Conservation (phyloP, 2,329 filamentous ascomycete genomes). For the Xylaria sp. region DNA sequence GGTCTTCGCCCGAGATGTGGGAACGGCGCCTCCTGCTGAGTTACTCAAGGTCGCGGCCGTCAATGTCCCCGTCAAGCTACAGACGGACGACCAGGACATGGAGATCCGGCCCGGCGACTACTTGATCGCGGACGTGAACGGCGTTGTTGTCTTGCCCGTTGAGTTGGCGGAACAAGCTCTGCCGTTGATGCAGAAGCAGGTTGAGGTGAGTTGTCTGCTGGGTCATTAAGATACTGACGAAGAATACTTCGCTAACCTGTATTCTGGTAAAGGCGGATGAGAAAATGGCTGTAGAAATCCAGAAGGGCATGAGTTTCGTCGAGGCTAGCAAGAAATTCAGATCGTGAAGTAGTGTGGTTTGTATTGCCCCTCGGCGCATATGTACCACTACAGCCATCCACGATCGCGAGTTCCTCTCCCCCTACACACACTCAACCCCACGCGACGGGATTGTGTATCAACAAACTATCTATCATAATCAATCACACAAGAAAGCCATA, state of each 20-base stretch:
- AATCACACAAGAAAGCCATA: background rate
- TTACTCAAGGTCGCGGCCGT: conserved; percentile 56
- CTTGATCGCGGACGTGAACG: conserved; percentile 57
- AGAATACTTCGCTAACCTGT: conserved; percentile 12
- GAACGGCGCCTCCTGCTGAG: conserved; percentile 56
- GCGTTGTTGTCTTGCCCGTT: conserved; percentile 56
- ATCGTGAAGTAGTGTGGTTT: conserved; percentile 11
- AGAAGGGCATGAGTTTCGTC: conserved; percentile 55
- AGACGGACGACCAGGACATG: conserved; percentile 52
- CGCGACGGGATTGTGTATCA: background rate
- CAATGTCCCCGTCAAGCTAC: conserved; percentile 54
- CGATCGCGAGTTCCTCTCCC: background rate
- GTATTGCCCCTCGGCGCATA: background rate
- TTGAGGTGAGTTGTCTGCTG: conserved; percentile 40
- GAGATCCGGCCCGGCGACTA: conserved; percentile 57
- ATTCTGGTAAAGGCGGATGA: conserved; percentile 49
- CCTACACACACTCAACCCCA: background rate
- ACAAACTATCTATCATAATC: background rate
- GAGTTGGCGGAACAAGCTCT: conserved; percentile 53
- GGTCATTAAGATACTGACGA: background rate
- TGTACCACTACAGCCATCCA: background rate
- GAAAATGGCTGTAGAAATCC: conserved; percentile 54
- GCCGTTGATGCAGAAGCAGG: conserved; percentile 54
- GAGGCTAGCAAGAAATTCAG: conserved; percentile 58
- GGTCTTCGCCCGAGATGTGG: conserved; percentile 57